A percentile compares a stretch with the other conserved stretches of the same genome.
Evolutionary conservation across 345 rosid genomes (phyloP).

Genomic region (Nasturtium officinale): DNA sequence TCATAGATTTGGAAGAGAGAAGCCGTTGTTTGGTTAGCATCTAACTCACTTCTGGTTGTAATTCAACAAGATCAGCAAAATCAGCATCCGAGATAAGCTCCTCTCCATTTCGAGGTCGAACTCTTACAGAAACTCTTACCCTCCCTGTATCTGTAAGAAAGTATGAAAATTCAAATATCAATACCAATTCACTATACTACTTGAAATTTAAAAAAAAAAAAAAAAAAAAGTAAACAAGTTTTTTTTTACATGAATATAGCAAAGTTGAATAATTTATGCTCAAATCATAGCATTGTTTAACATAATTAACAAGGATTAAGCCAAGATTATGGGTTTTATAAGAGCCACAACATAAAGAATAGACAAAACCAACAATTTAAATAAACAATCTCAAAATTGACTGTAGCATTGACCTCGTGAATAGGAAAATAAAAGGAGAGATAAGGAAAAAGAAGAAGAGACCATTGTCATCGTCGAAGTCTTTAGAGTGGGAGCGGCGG

Average conservation of each 20-base stretch:
- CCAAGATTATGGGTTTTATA: constrained; percentile 5
- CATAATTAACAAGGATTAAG: not conserved
- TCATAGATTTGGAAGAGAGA: not conserved
- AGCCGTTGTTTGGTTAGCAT: not conserved
- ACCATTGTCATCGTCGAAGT: constrained; percentile 61
- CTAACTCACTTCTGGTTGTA: constrained; percentile 76
- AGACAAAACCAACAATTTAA: constrained; percentile 16
- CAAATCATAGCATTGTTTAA: not conserved
- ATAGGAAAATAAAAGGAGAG: no score
- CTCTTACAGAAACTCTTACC: constrained; percentile 86
- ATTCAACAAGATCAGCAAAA: constrained; percentile 80
- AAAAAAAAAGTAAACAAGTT: no score
- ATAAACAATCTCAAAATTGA: constrained; percentile 1
- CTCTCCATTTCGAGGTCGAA: constrained; percentile 74
- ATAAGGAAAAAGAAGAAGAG: constrained; percentile 1
- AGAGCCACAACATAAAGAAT: no score
- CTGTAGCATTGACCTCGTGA: constrained; percentile 23
- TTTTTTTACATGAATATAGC: no score
- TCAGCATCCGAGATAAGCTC: constrained; percentile 80
- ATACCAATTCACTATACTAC: not conserved
- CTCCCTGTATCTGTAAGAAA: constrained; percentile 66
- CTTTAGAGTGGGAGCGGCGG: constrained; percentile 54
- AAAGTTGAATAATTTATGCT: no score
- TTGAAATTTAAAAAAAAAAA: not conserved
- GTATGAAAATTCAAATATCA: not conserved